These are phyloP conservation scores for Forsythia viridissima DNA, from an alignment of 257 asterid genomes.

Conservation along the genomic window DNA sequence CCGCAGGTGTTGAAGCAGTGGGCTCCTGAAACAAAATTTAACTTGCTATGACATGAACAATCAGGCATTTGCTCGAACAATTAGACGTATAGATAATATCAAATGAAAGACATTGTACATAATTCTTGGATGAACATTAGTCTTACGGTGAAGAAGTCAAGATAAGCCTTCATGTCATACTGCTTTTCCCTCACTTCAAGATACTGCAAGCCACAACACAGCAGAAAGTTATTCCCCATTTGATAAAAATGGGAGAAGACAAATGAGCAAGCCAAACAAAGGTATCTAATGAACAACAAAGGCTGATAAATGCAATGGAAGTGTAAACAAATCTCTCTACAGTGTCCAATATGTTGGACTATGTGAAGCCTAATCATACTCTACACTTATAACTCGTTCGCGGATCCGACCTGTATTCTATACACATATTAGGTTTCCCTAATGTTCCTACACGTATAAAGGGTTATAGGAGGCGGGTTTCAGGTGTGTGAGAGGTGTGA, in stretches of 20 bases:
- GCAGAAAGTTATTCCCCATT: background rate
- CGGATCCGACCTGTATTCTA: background rate
- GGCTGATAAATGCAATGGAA: background rate
- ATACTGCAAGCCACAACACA: slow-evolving; percentile 42
- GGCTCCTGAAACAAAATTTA: slow-evolving; percentile 49
- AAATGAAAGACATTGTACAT: background rate
- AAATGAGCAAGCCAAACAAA: background rate
- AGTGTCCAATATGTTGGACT: background rate
- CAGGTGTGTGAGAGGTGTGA: background rate
- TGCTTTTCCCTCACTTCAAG: slow-evolving; percentile 98
- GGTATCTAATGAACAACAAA: background rate
- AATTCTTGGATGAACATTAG: background rate
- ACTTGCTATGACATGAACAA: background rate
- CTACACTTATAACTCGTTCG: background rate
- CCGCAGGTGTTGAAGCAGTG: slow-evolving; percentile 49
- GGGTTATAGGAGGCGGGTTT: background rate
- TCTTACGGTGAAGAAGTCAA: slow-evolving; percentile 81
- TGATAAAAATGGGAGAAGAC: background rate
- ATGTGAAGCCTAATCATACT: background rate
- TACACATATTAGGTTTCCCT: background rate
- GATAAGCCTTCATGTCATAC: slow-evolving; percentile 78
- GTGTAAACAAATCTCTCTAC: background rate
- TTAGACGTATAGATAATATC: background rate
- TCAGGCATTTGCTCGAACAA: background rate
- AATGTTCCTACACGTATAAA: background rate